phyloP scores from a whole-genome alignment of 2,329 filamentous ascomycete genomes.

The Hypomyces rosellus region DNA sequence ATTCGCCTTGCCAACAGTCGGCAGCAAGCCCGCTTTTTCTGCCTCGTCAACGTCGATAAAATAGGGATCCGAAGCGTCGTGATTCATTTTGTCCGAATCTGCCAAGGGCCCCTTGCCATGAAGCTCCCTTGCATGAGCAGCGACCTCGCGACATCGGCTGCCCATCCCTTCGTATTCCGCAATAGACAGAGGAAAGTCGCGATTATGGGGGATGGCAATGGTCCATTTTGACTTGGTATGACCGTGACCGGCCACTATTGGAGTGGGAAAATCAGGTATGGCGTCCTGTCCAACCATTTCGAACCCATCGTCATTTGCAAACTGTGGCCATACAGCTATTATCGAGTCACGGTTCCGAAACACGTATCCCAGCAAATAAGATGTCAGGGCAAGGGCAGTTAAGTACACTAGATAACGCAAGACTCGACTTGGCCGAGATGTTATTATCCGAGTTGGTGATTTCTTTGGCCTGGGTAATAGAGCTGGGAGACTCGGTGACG shows the following conservation, averaged over 20 bases:
- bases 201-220: slow-evolving; percentile 64
- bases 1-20: slow-evolving; percentile 30
- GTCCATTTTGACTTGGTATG: slow-evolving; percentile 68
- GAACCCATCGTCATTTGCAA: slow-evolving; percentile 43
- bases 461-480: slow-evolving; percentile 60
- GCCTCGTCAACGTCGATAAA: slow-evolving; percentile 73
- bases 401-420: slow-evolving; percentile 52
- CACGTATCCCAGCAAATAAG: slow-evolving; percentile 39
- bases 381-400: slow-evolving; percentile 40
- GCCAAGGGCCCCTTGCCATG: slow-evolving; percentile 29
- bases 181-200: slow-evolving; percentile 60
- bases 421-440: slow-evolving; percentile 49
- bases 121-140: slow-evolving; percentile 48
- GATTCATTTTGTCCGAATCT: slow-evolving; percentile 42
- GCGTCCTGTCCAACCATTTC: slow-evolving; percentile 61
- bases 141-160: slow-evolving; percentile 58
- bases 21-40: slow-evolving; percentile 56
- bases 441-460: slow-evolving; percentile 42
- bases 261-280: slow-evolving; percentile 66
- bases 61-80: slow-evolving; percentile 58
- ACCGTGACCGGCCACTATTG: slow-evolving; percentile 62
- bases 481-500: slow-evolving; percentile 65
- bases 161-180: slow-evolving; percentile 66
- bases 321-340: slow-evolving; percentile 34
- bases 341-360: slow-evolving; percentile 24